Conservation (phyloP, 257 asterid species). For the Nicotiana benthamiana region DNA sequence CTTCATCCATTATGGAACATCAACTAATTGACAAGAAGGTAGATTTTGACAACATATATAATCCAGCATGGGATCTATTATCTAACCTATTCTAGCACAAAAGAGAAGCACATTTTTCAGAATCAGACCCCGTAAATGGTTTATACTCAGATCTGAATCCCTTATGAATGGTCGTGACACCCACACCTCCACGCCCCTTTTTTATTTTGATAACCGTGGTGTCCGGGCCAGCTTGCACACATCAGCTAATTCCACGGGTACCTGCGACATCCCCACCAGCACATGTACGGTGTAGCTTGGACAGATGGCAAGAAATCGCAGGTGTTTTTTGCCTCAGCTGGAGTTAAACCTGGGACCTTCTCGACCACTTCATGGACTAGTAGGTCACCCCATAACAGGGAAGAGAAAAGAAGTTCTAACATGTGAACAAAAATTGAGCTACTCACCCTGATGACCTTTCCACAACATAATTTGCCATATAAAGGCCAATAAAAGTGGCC, state of each 20-base stretch:
- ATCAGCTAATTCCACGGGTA: too few relatives aligned
- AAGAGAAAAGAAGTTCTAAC: neutral
- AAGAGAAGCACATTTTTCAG: neutral
- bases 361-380: too few relatives aligned
- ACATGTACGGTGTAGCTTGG: too few relatives aligned
- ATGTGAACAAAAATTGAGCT: conserved; percentile 5
- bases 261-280: too few relatives aligned
- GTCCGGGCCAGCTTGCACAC: too few relatives aligned
- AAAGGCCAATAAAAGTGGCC: conserved; percentile 98
- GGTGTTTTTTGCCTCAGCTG: too few relatives aligned
- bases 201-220: too few relatives aligned
- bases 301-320: too few relatives aligned
- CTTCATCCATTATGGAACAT: neutral
- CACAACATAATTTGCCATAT: conserved; percentile 96
- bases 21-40: neutral
- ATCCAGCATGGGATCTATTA: neutral
- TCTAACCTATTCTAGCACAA: neutral
- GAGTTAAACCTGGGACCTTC: too few relatives aligned
- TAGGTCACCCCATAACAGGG: neutral
- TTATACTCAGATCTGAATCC: neutral
- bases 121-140: neutral
- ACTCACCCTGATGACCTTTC: conserved; percentile 96
- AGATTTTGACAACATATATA: neutral
- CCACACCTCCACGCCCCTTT: neutral
- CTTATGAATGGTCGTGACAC: neutral